Conservation (phyloP, 1,284 basidiomycete species). For the Heterobasidion occidentale region DNA sequence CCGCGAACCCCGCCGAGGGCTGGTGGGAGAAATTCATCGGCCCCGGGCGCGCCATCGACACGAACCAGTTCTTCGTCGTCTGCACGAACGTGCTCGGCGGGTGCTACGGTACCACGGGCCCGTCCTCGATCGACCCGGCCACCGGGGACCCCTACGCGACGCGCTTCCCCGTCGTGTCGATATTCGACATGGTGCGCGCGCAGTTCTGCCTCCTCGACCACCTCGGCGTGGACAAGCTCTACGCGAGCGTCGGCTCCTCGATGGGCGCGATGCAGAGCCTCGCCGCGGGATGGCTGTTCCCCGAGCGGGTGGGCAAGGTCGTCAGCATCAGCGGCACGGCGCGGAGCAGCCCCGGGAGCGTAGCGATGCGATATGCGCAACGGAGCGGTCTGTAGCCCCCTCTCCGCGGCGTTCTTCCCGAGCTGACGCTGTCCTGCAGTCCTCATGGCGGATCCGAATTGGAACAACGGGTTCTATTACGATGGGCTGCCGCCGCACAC, state of each 20-base stretch:
- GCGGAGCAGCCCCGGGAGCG: conserved; percentile 82
- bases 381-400: conserved; percentile 66
- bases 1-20: conserved; percentile 74
- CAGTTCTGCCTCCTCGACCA: conserved; percentile 87
- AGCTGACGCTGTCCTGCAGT: conserved; percentile 40
- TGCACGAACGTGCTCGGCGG: conserved; percentile 98
- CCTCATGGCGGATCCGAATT: conserved; percentile 98
- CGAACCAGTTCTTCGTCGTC: conserved; percentile 87
- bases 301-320: conserved; percentile 81
- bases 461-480: conserved; percentile 99
- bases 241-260: conserved; percentile 88
- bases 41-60: conserved; percentile 90
- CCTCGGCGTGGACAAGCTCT: conserved; percentile 79
- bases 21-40: conserved; percentile 99
- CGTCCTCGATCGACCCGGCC: conserved; percentile 69
- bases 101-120: conserved; percentile 96
- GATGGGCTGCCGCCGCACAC: conserved; percentile 90
- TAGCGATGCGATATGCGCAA: conserved; percentile 96
- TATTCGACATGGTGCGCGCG: conserved; percentile 96
- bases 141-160: conserved; percentile 80
- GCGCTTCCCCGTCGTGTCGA: conserved; percentile 83
- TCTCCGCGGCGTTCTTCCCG: conserved; percentile 2
- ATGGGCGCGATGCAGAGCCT: conserved; percentile 99
- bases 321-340: conserved; percentile 95
- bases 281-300: conserved; percentile 91